phyloP scores from a whole-genome alignment of 2,329 filamentous ascomycete genomes.

The Aspergillus sp. region DNA sequence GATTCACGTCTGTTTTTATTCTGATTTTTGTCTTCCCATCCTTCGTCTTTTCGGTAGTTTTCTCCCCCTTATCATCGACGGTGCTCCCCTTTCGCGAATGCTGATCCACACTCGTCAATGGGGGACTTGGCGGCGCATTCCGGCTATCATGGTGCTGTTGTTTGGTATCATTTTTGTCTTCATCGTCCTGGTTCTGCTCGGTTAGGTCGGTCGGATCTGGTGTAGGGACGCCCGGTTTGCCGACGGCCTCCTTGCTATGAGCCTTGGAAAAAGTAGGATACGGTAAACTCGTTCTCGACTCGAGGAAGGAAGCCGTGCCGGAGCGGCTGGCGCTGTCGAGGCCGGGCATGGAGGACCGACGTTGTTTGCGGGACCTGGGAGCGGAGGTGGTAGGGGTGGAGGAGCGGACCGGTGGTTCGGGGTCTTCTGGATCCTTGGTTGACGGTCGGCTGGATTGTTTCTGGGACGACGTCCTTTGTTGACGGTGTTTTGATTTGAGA shows the following conservation, averaged over 20 bases:
- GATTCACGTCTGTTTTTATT: constrained; percentile 38
- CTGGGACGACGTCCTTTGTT: constrained; percentile 32
- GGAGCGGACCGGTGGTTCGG: constrained; percentile 27
- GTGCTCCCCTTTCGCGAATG: constrained; percentile 38
- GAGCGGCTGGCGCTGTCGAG: constrained; percentile 38
- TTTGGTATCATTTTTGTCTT: constrained; percentile 27
- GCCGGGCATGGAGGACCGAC: constrained; percentile 55
- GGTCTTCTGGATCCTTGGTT: constrained; percentile 34
- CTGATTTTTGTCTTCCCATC: constrained; percentile 37
- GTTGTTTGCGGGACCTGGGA: constrained; percentile 25
- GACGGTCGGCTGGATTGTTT: constrained; percentile 31
- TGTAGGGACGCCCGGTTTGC: constrained; percentile 55
- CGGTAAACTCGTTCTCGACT: constrained; percentile 56
- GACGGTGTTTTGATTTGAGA: constrained; percentile 28
- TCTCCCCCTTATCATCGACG: constrained; percentile 31
- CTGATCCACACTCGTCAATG: constrained; percentile 47
- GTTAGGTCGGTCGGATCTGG: constrained; percentile 72
- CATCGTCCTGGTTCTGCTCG: constrained; percentile 44
- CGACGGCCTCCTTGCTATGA: constrained; percentile 83
- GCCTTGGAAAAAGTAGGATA: constrained; percentile 87
- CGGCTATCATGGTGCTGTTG: constrained; percentile 29
- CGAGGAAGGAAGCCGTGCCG: constrained; percentile 40
- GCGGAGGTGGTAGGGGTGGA: constrained; percentile 28
- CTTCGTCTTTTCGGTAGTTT: constrained; percentile 35
- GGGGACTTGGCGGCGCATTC: constrained; percentile 49